Evolutionary conservation across 2,329 filamentous ascomycete genomes (phyloP).

Genomic region (Chaetomium sp.): DNA sequence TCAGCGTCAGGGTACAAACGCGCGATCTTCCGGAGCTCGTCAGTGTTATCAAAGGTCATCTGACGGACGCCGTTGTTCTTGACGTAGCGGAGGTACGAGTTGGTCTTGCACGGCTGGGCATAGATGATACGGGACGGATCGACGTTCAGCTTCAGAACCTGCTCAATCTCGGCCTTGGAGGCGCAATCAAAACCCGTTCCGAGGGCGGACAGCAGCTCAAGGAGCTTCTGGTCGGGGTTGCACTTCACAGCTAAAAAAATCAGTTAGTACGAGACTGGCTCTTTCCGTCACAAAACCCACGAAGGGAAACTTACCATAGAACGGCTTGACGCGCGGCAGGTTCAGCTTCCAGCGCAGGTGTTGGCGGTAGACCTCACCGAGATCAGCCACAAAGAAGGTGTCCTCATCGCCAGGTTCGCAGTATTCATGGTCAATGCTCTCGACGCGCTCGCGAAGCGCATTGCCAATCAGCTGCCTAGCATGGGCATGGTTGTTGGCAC

Average conservation of each 20-base stretch:
- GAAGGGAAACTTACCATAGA: constrained; percentile 61
- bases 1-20: constrained; percentile 83
- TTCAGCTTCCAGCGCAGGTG: constrained; percentile 97
- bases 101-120: constrained; percentile 98
- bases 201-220: constrained; percentile 78
- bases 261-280: neutral
- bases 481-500: constrained; percentile 26
- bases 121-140: constrained; percentile 93
- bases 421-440: constrained; percentile 74
- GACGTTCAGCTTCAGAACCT: constrained; percentile 75
- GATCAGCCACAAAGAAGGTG: constrained; percentile 95
- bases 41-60: constrained; percentile 99
- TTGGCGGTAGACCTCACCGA: constrained; percentile 98
- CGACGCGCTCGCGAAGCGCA: constrained; percentile 78
- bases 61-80: constrained; percentile 79
- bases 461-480: constrained; percentile 80
- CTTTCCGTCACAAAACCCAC: constrained; percentile 29
- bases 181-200: constrained; percentile 97
- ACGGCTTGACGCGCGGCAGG: constrained; percentile 84
- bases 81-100: constrained; percentile 92
- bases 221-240: constrained; percentile 86
- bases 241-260: constrained; percentile 77
- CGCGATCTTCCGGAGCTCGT: constrained; percentile 97
- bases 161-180: constrained; percentile 94
- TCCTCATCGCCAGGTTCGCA: constrained; percentile 94